Evolutionary conservation across 345 rosid species (phyloP), one percentile per base, ranked within the genome.

Genomic region (Eucalyptus polyanthemos): DNA sequence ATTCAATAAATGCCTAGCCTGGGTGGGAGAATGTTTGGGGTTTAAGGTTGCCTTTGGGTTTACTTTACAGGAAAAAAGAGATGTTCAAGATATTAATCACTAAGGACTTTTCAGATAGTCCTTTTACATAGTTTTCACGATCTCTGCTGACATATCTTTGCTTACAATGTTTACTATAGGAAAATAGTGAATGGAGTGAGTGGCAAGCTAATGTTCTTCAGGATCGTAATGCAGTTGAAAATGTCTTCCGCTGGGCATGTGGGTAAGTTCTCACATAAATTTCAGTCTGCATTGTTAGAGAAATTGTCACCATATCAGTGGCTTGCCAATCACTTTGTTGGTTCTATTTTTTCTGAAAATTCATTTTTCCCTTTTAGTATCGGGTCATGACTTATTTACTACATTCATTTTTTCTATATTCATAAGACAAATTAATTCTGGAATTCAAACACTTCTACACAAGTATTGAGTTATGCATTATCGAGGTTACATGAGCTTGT

Each of bases 211-310:
- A 89, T 89, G 96, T 97, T 90, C 91, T 97, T 90, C 98, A 96
- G 83, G 96, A 95, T 91, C 98, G 99, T 80, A 98, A 97, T 90
- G 93, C 91, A 58, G 93, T 97, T 69, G 99, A 98, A 95, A 97
- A 98, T 95, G 99, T 98, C 88, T 95, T 93, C 89, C 93, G 95
- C 89, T 98, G 99, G 99, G 96, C 96, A 86, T 98, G 99, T 92
- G 99, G 99, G 99, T 98, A 95, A 90, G 80, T 50, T 89, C 50
- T 90, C 87, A 49, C 60, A 69, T 88, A 80, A 53, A 83, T 80
- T 92, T 49, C 88, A 37, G 47, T 37, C 47, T 88, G 88, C 88
- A 50, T 87, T 90, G 53, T 40, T 62, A 22, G 85, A 40, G 47
- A 76, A 76, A 21, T 72, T 34, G 45, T 72, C 81, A 72, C 44